These are phyloP conservation scores for Candolleomyces eurysporus DNA, from an alignment of 768 basidiomycete species.

Conservation along the genomic window DNA sequence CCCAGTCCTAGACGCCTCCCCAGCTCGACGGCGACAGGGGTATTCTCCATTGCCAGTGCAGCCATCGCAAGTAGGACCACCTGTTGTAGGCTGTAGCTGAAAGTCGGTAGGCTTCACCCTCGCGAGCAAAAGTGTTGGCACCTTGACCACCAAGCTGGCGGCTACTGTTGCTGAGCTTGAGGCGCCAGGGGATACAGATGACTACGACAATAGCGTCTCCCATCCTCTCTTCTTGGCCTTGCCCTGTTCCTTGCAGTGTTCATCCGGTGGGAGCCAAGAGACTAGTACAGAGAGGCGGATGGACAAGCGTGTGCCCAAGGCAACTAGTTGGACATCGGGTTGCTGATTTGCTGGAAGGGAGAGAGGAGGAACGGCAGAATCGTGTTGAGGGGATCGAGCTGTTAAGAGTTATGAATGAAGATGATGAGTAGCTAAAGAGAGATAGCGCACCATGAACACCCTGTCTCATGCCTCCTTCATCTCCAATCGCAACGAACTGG, in stretches of 20 bases:
- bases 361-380: conserved; percentile 59
- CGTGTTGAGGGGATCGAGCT: conserved; percentile 60
- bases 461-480: conserved; percentile 61
- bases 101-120: neutral
- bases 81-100: conserved; percentile 68
- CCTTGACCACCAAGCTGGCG: conserved; percentile 54
- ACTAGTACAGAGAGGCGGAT: conserved; percentile 49
- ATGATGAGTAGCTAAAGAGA: neutral
- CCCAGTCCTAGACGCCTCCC: no score
- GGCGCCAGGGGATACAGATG: neutral
- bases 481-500: conserved; percentile 39
- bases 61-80: conserved; percentile 63
- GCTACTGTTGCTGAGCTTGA: no score
- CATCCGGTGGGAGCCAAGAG: conserved; percentile 61
- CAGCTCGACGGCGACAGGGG: conserved; percentile 46
- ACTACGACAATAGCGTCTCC: conserved; percentile 52
- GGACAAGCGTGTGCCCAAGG: conserved; percentile 45
- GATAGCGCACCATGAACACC: conserved; percentile 43
- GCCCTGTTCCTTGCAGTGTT: conserved; percentile 39
- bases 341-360: conserved; percentile 23
- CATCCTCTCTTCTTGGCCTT: conserved; percentile 66
- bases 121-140: conserved; percentile 11
- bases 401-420: conserved; percentile 1
- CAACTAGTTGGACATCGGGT: conserved; percentile 61
- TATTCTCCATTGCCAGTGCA: conserved; percentile 63